Base-by-base conservation (phyloP, 2,329 filamentous ascomycete genomes). In the Penicillium psychrosexuale region DNA sequence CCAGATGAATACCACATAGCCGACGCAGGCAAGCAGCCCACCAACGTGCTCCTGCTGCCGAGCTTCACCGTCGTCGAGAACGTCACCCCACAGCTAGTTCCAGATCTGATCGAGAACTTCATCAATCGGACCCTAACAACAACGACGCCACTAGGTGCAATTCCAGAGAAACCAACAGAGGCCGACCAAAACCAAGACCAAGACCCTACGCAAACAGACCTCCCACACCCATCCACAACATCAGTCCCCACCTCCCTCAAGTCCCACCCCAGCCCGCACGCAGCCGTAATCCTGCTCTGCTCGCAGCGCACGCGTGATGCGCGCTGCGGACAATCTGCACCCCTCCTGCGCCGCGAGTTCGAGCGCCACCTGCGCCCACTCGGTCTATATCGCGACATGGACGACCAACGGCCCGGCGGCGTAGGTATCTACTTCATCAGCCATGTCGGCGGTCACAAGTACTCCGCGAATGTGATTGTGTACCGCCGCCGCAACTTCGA, bases 361-460 rank as follows among this genome's bases (percentile, higher is more conserved):
- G 91, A 96, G 77, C 84, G 93, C 1, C 91, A 97, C 70, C 81
- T 97, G 34, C 86, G 91, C 0, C 89, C 90, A 1, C 78, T 96
- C 12, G 92, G 91, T 0, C 77, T 99, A 19, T 92, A 88, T 72
- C 86, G 94, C 30, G 93, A 97, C 69, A 76, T 94, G 44, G 85
- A 95, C 69, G 94, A 99, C 71, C 86, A 91, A 72, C 79, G 94
- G 55, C 91, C 92, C 0, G 93, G 93, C 11, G 94, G 94, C 12
- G 93, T 97, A 6, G 93, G 91, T 0, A 90, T 99, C 61, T 96
- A 96, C 76, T 97, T 97, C 70, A 95, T 97, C 69, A 93, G 86
- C 63, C 94, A 99, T 69, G 91, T 97, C 3, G 94, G 94, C 28
- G 94, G 94, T 0, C 94, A 99, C 78, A 97, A 97, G 77, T 97